These are phyloP conservation scores for Penicillium crystallinum DNA, from an alignment of 495 filamentous ascomycete genomes.

Conservation along the genomic window DNA sequence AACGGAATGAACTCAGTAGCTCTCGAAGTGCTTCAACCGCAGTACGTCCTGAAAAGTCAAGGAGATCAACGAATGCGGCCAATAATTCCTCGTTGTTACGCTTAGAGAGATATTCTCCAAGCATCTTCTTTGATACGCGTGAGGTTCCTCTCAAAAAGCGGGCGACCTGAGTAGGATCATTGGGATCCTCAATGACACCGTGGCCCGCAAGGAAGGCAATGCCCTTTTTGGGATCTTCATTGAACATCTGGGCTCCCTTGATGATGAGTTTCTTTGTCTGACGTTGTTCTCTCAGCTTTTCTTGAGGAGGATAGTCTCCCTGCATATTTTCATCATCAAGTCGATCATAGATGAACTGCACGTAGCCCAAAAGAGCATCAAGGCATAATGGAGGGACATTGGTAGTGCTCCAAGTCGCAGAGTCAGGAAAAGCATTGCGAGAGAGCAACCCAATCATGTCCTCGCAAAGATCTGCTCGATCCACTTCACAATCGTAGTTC, in stretches of 20 bases:
- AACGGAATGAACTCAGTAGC: constrained; percentile 83
- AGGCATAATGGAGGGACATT: constrained; percentile 95
- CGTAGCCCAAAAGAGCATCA: constrained; percentile 82
- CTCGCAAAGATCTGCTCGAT: constrained; percentile 87
- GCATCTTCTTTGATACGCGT: constrained; percentile 79
- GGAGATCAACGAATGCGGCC: constrained; percentile 73
- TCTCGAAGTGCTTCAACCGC: constrained; percentile 87
- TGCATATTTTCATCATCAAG: constrained; percentile 62
- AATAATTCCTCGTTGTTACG: constrained; percentile 76
- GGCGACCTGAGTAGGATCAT: constrained; percentile 68
- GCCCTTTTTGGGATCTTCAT: constrained; percentile 86
- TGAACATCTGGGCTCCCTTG: constrained; percentile 85
- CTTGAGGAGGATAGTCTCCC: constrained; percentile 64
- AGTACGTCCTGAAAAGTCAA: constrained; percentile 80
- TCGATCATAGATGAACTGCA: constrained; percentile 86
- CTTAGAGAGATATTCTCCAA: constrained; percentile 92
- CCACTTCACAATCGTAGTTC: constrained; percentile 96
- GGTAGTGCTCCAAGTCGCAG: constrained; percentile 97
- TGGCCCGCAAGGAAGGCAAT: constrained; percentile 79
- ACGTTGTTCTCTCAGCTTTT: constrained; percentile 61
- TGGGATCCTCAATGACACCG: constrained; percentile 72
- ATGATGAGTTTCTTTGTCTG: constrained; percentile 81
- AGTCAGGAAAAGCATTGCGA: constrained; percentile 92
- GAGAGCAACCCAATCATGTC: constrained; percentile 92
- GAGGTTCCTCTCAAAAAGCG: constrained; percentile 79